Evolutionary conservation across 768 basidiomycete genomes (phyloP).

Genomic region (Kwoniella bestiolae): DNA sequence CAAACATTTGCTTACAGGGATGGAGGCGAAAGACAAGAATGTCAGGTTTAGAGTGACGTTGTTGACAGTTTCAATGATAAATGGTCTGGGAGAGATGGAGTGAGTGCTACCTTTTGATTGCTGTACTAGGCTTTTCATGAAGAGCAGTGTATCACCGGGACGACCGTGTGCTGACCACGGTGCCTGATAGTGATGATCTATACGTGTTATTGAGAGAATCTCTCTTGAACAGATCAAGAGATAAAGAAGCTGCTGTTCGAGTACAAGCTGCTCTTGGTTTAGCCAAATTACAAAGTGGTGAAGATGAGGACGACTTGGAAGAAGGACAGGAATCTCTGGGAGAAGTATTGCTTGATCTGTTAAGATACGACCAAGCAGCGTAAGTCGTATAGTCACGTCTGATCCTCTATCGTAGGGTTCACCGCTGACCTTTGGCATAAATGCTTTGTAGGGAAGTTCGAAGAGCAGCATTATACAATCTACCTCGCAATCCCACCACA

Average conservation of each 20-base stretch:
- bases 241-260: slow-evolving; percentile 78
- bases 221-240: slow-evolving; percentile 73
- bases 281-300: slow-evolving; percentile 73
- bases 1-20: slow-evolving; percentile 75
- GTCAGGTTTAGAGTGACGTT: slow-evolving; percentile 80
- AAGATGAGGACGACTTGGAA: slow-evolving; percentile 65
- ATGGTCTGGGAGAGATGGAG: slow-evolving; percentile 83
- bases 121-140: background rate
- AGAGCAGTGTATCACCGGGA: background rate
- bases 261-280: slow-evolving; percentile 80
- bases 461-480: slow-evolving; percentile 72
- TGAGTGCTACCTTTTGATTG: slow-evolving; percentile 61
- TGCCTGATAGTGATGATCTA: slow-evolving; percentile 68
- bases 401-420: no score
- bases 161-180: background rate
- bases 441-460: slow-evolving; percentile 76
- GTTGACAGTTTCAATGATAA: slow-evolving; percentile 76
- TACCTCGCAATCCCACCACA: slow-evolving; percentile 65
- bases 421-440: no score
- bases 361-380: slow-evolving; percentile 76
- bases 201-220: slow-evolving; percentile 67
- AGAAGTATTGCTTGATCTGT: slow-evolving; percentile 61
- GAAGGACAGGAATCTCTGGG: slow-evolving; percentile 54
- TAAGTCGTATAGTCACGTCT: slow-evolving; percentile 61
- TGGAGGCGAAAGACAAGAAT: slow-evolving; percentile 82